Percentiles rank a stretch among this genome's conserved stretches.
These are phyloP conservation scores for Sporobolomyces pararoseus DNA, from an alignment of 768 basidiomycete species.

Conservation along the genomic window DNA sequence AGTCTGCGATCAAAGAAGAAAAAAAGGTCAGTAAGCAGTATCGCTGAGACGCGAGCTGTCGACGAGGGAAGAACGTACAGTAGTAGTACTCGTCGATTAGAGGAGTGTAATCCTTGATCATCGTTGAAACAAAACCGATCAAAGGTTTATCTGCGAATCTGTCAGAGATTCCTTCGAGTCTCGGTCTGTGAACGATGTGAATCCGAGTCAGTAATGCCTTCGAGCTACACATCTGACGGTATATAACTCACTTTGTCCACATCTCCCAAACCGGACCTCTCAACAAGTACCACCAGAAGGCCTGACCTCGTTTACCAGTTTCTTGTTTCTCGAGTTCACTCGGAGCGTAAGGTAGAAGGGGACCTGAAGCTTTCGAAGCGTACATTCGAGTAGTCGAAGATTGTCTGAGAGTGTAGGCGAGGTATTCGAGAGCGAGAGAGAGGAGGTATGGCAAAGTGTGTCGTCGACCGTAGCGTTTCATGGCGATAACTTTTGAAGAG, in stretches of 20 bases:
- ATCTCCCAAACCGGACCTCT: conserved; percentile 44
- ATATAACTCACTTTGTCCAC: conserved; percentile 43
- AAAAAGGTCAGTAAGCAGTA: neutral
- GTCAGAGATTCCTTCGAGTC: conserved; percentile 30
- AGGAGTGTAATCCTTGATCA: conserved; percentile 39
- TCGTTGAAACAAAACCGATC: conserved; percentile 36
- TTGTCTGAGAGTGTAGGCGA: conserved; percentile 39
- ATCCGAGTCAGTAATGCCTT: neutral
- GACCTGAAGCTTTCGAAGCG: conserved; percentile 23
- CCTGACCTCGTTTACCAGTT: conserved; percentile 30
- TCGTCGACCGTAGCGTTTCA: conserved; percentile 43
- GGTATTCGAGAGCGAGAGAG: conserved; percentile 45
- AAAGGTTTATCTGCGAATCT: conserved; percentile 41
- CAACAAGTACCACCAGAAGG: conserved; percentile 43
- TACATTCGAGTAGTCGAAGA: conserved; percentile 16
- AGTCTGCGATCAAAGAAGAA: neutral
- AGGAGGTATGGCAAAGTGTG: conserved; percentile 45
- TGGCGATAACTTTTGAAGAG: conserved; percentile 32
- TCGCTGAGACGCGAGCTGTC: neutral
- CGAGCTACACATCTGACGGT: neutral
- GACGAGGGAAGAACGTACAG: conserved; percentile 7
- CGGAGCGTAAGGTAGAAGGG: conserved; percentile 29
- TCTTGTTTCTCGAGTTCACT: conserved; percentile 42
- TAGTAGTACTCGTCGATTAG: conserved; percentile 44
- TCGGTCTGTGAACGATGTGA: conserved; percentile 28